phyloP scores from a whole-genome alignment of 768 basidiomycete species.

The Lactarius deliciosus region DNA sequence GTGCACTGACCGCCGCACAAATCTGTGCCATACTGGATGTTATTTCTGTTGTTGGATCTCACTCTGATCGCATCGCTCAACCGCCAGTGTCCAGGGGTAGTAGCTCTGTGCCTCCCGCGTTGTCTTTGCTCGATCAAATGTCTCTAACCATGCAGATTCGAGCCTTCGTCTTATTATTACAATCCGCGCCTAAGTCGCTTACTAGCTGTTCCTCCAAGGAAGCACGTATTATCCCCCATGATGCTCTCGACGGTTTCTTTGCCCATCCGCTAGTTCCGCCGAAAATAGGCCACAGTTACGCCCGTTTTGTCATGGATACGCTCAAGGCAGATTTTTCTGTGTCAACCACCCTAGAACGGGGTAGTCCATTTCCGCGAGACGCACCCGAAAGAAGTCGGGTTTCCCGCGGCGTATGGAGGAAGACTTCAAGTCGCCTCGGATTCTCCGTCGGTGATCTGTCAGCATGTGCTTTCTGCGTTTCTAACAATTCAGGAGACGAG shows the following conservation, averaged over 20 bases:
- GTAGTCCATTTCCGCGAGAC: slow-evolving; percentile 4
- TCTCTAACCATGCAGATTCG: slow-evolving; percentile 41
- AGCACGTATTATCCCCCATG: slow-evolving; percentile 6
- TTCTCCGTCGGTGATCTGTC: slow-evolving; percentile 54
- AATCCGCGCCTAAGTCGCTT: slow-evolving; percentile 29
- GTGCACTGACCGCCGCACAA: slow-evolving; percentile 25
- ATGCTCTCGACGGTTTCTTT: slow-evolving; percentile 46
- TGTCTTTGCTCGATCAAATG: slow-evolving; percentile 36
- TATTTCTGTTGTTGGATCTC: slow-evolving; percentile 37
- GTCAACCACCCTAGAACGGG: slow-evolving; percentile 19
- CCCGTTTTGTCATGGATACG: slow-evolving; percentile 43
- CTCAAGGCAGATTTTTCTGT: slow-evolving; percentile 29
- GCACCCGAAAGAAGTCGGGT: slow-evolving; percentile 7
- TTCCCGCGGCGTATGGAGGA: slow-evolving; percentile 20
- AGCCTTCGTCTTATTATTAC: slow-evolving; percentile 49
- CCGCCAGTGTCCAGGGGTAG: slow-evolving; percentile 23
- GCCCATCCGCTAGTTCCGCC: slow-evolving; percentile 61
- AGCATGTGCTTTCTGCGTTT: slow-evolving; percentile 49
- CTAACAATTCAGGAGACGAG: slow-evolving; percentile 16
- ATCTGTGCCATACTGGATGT: slow-evolving; percentile 31
- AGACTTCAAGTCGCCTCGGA: slow-evolving; percentile 20
- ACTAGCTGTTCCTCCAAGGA: slow-evolving; percentile 33
- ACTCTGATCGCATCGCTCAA: slow-evolving; percentile 19
- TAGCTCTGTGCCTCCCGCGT: slow-evolving; percentile 30
- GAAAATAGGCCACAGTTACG: slow-evolving; percentile 46